These are phyloP conservation scores for Huntiella decipiens DNA, from an alignment of 2,329 filamentous ascomycete species.

Conservation along the genomic window DNA sequence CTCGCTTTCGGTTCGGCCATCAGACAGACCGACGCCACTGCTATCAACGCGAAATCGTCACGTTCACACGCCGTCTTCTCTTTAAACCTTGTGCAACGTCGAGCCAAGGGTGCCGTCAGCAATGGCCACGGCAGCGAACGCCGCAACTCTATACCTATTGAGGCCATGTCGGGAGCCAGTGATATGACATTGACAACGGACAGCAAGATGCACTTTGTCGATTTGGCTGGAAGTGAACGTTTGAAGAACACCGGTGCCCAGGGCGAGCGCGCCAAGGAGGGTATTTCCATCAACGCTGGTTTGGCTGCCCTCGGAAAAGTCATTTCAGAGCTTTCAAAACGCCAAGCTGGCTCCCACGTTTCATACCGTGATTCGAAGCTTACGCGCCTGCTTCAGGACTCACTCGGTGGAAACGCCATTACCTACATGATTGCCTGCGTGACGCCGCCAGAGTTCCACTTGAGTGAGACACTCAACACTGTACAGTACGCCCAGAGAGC, in stretches of 20 bases:
- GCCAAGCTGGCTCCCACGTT: constrained; percentile 71
- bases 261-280: constrained; percentile 83
- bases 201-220: constrained; percentile 97
- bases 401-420: constrained; percentile 86
- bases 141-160: constrained; percentile 69
- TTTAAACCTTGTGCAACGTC: constrained; percentile 78
- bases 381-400: constrained; percentile 87
- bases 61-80: constrained; percentile 96
- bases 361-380: constrained; percentile 97
- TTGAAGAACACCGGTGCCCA: constrained; percentile 94
- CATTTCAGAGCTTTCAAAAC: constrained; percentile 90
- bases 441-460: constrained; percentile 86
- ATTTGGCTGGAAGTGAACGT: constrained; percentile 88
- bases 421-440: constrained; percentile 99
- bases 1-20: constrained; percentile 86
- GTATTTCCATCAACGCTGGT: constrained; percentile 95
- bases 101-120: constrained; percentile 30
- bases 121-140: constrained; percentile 39
- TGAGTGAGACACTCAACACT: constrained; percentile 94
- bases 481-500: constrained; percentile 94
- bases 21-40: constrained; percentile 89
- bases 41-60: constrained; percentile 93
- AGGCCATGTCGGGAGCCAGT: constrained; percentile 49
- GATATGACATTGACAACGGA: constrained; percentile 66
- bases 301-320: constrained; percentile 91